Evolutionary conservation across 306 rosid species (phyloP).

Genomic region (Crotalaria pallida): DNA sequence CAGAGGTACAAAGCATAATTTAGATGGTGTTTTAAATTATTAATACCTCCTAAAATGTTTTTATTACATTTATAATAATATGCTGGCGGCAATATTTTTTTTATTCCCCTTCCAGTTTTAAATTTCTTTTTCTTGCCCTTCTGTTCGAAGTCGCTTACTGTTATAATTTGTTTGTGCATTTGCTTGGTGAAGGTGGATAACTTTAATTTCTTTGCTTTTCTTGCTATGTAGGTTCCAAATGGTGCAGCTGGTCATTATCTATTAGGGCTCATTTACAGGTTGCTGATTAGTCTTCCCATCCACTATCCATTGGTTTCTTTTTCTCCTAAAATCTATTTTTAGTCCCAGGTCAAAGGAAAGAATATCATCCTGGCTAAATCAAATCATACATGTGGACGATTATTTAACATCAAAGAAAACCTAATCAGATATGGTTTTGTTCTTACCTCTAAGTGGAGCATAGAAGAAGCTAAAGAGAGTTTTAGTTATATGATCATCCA

Average conservation of each 20-base stretch:
- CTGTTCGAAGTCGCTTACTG: background rate
- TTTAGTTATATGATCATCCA: background rate
- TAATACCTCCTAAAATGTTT: background rate
- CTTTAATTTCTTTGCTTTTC: conserved; percentile 19
- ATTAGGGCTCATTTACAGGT: background rate
- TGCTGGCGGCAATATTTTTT: background rate
- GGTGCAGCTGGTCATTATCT: conserved; percentile 80
- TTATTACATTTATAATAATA: background rate
- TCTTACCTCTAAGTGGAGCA: background rate
- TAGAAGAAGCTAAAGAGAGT: background rate
- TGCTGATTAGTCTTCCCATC: background rate
- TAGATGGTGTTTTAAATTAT: background rate
- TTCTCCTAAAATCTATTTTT: background rate
- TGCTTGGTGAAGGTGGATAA: conserved; percentile 19
- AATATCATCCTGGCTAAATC: background rate
- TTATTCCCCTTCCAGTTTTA: background rate
- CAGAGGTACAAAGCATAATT: conserved; percentile 55
- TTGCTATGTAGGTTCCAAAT: conserved; percentile 73
- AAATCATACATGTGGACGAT: background rate
- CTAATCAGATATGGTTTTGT: background rate
- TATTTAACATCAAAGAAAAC: background rate
- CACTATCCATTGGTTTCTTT: too few relatives aligned
- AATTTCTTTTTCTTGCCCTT: background rate
- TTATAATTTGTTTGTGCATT: background rate
- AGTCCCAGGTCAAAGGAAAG: background rate